Conservation (phyloP, 345 rosid genomes). For the Linum tenue region DNA sequence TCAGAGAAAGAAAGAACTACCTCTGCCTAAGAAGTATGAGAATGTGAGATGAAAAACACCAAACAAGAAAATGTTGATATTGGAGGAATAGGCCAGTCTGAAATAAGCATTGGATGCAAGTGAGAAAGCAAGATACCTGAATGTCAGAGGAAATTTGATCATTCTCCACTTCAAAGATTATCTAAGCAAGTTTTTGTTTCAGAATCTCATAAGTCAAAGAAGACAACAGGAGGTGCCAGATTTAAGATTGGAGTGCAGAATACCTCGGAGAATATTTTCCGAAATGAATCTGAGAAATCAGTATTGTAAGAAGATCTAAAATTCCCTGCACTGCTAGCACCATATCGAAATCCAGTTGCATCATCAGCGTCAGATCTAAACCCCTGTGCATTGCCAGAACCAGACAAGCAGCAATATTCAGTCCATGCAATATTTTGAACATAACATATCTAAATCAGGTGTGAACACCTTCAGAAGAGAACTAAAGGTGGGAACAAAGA, state of each 20-base stretch:
- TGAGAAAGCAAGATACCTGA: conserved; percentile 38
- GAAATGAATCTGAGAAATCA: conserved; percentile 83
- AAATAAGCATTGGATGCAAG: conserved; percentile 8
- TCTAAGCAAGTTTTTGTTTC: conserved; percentile 32
- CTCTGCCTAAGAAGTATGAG: conserved; percentile 41
- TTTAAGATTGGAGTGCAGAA: neutral
- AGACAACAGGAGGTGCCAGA: conserved; percentile 3
- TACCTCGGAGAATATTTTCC: conserved; percentile 84
- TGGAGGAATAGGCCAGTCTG: conserved; percentile 11
- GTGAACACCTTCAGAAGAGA: neutral
- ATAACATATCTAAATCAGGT: neutral
- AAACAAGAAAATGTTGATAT: conserved; percentile 13
- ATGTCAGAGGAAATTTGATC: conserved; percentile 49
- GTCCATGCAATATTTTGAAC: neutral
- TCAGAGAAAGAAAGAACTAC: conserved; percentile 67
- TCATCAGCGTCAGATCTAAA: conserved; percentile 17
- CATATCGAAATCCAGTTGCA: conserved; percentile 12
- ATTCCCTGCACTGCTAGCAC: conserved; percentile 40
- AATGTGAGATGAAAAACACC: neutral
- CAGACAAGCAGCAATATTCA: conserved; percentile 16
- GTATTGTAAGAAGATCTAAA: conserved; percentile 41
- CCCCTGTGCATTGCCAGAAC: conserved; percentile 13
- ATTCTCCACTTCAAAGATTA: conserved; percentile 49
- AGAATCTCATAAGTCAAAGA: conserved; percentile 14
- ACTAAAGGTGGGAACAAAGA: neutral